Evolutionary conservation across 768 basidiomycete species (phyloP).

Genomic region (Podaxis sp.): DNA sequence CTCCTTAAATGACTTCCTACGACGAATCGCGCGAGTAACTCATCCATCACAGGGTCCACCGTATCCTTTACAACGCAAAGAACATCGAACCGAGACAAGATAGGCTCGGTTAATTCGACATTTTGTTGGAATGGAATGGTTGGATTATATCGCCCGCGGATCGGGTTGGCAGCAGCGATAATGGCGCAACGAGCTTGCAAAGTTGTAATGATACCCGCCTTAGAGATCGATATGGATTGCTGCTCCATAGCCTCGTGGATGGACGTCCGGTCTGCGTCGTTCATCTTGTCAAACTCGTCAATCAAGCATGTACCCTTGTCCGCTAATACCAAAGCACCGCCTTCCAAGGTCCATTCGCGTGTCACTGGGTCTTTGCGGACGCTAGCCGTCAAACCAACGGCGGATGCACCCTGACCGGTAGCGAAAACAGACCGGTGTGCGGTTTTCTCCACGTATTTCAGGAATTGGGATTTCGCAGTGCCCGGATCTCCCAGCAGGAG

Average conservation of each 20-base stretch:
- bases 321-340: slow-evolving; percentile 95
- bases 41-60: slow-evolving; percentile 96
- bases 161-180: slow-evolving; percentile 96
- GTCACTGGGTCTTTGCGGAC: slow-evolving; percentile 99
- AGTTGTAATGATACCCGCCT: slow-evolving; percentile 98
- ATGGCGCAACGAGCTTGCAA: slow-evolving; percentile 97
- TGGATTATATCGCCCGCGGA: slow-evolving; percentile 96
- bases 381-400: slow-evolving; percentile 97
- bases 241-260: slow-evolving; percentile 99
- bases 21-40: slow-evolving; percentile 95
- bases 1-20: slow-evolving; percentile 94
- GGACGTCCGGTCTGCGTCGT: slow-evolving; percentile 94
- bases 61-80: slow-evolving; percentile 97
- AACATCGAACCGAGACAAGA: slow-evolving; percentile 96
- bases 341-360: slow-evolving; percentile 97
- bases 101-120: slow-evolving; percentile 97
- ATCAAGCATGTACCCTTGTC: slow-evolving; percentile 98
- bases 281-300: slow-evolving; percentile 99
- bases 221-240: slow-evolving; percentile 98
- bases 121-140: slow-evolving; percentile 99
- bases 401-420: slow-evolving; percentile 96
- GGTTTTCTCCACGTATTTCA: slow-evolving; percentile 99
- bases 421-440: slow-evolving; percentile 97
- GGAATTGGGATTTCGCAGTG: slow-evolving; percentile 98
- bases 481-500: slow-evolving; percentile 96